These are phyloP conservation scores for Cornus florida DNA, from an alignment of 148 eudicot species.

Conservation along the genomic window DNA sequence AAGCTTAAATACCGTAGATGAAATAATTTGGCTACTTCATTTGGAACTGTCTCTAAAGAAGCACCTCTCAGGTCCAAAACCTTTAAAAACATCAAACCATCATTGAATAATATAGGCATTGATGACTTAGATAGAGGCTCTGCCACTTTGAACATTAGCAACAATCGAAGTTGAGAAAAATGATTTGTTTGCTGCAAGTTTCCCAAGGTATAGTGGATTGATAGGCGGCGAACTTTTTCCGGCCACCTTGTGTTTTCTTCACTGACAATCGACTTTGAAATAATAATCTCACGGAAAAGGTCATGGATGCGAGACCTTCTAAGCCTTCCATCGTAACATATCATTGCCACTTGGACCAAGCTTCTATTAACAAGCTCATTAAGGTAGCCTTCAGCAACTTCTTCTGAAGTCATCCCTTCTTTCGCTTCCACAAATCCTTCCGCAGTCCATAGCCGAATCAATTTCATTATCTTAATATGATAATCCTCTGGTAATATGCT, in stretches of 20 bases:
- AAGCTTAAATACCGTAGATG: slow-evolving; percentile 8
- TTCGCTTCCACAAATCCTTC: neutral
- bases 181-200: neutral
- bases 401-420: neutral
- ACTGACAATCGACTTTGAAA: neutral
- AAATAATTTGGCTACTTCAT: neutral
- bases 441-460: slow-evolving; percentile 13
- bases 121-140: neutral
- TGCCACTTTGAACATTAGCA: neutral
- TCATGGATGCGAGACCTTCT: neutral
- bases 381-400: neutral
- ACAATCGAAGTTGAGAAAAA: neutral
- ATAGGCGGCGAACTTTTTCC: neutral
- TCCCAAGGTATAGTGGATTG: neutral
- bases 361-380: neutral
- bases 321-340: neutral
- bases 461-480: neutral
- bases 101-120: neutral
- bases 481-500: slow-evolving; percentile 13
- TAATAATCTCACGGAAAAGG: neutral
- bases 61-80: slow-evolving; percentile 8
- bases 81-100: slow-evolving; percentile 1
- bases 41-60: neutral
- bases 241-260: neutral
- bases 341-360: neutral